A percentile compares a stretch with the other conserved stretches of the same genome.
phyloP scores from a whole-genome alignment of 2,329 filamentous ascomycete species.

The Thielaviopsis ethacetica region DNA sequence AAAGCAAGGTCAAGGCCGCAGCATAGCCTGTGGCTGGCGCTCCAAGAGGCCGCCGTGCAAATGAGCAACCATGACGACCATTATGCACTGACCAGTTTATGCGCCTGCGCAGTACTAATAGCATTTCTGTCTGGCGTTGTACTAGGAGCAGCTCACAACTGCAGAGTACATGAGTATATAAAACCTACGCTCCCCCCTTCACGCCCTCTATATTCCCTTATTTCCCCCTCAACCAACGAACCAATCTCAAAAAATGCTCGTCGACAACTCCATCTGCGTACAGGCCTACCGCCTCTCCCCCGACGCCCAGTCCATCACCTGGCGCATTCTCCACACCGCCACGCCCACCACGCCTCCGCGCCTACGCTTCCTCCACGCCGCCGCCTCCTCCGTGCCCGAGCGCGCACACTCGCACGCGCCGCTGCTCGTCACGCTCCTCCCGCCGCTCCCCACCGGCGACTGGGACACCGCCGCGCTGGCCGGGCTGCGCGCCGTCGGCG shows the following conservation, averaged over 20 bases:
- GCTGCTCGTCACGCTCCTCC: neutral
- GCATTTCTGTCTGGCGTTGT: no score
- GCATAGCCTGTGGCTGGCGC: no score
- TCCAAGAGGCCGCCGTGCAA: no score
- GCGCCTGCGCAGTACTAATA: no score
- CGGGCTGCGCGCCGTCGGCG: neutral
- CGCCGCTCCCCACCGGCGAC: neutral
- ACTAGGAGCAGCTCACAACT: no score
- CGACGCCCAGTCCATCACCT: neutral
- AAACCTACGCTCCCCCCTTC: no score
- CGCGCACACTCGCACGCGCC: constrained; percentile 2
- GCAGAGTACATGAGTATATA: no score
- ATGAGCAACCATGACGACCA: no score
- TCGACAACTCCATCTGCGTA: neutral
- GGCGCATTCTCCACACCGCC: constrained; percentile 1
- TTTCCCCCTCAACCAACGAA: neutral
- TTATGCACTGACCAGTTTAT: no score
- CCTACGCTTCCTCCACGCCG: neutral
- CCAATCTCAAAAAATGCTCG: neutral
- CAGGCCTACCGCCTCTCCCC: constrained; percentile 4
- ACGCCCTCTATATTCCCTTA: no score
- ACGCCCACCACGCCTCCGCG: neutral
- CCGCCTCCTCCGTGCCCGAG: neutral
- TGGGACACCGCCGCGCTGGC: neutral
- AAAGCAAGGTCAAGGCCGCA: no score